Evolutionary conservation across 2,329 filamentous ascomycete genomes (phyloP).

Genomic region (Cladosporium sp.): DNA sequence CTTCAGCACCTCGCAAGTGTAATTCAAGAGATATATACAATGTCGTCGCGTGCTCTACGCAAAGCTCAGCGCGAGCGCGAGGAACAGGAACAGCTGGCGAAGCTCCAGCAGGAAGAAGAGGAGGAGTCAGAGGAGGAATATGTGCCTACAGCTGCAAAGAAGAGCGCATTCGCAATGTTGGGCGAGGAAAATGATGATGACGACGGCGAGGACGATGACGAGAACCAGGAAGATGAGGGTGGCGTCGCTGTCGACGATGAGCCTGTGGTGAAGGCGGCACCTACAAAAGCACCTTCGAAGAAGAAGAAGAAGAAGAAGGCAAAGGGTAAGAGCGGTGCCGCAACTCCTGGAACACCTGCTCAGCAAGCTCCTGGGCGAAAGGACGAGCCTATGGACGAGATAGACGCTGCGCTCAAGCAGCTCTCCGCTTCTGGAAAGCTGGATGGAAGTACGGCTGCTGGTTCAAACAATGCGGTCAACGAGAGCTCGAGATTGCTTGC

Average conservation of each 20-base stretch:
- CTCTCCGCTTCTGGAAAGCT: constrained; percentile 41
- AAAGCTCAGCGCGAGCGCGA: constrained; percentile 61
- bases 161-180: constrained; percentile 46
- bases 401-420: constrained; percentile 60
- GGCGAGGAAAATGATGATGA: constrained; percentile 36
- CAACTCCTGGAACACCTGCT: constrained; percentile 24
- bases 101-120: constrained; percentile 32
- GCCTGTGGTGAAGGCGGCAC: constrained; percentile 32
- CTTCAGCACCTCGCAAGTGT: too few species aligned
- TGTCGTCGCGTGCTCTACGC: constrained; percentile 64
- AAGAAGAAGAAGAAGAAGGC: constrained; percentile 59
- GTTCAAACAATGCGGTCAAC: constrained; percentile 38
- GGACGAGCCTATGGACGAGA: constrained; percentile 53
- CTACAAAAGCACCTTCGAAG: constrained; percentile 30
- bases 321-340: constrained; percentile 47
- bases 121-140: constrained; percentile 38
- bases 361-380: constrained; percentile 4
- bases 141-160: constrained; percentile 25
- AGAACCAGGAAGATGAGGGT: constrained; percentile 24
- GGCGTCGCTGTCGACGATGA: constrained; percentile 18
- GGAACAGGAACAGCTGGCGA: constrained; percentile 47
- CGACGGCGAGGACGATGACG: constrained; percentile 28
- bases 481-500: constrained; percentile 53
- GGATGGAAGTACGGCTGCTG: constrained; percentile 19
- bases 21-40: background rate